Conservation (phyloP, 495 filamentous ascomycete genomes). For the Aspergillus panamensis region DNA sequence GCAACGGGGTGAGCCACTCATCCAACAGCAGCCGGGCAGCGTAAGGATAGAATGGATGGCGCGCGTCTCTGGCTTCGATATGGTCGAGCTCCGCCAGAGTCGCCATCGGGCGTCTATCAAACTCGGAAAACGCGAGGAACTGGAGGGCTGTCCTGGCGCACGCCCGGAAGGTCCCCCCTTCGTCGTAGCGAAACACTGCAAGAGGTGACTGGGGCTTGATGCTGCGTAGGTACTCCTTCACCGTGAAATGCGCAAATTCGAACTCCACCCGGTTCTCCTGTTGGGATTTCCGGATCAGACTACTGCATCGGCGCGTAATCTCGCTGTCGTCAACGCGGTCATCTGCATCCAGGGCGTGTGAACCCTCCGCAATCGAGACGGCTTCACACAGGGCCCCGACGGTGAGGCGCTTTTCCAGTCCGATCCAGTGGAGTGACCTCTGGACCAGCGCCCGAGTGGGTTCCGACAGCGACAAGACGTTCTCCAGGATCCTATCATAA, state of each 20-base stretch:
- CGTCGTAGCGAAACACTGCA: background rate
- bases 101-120: background rate
- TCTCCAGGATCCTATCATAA: background rate
- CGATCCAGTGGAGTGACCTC: background rate
- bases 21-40: background rate
- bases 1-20: background rate
- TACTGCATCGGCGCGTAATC: background rate
- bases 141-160: background rate
- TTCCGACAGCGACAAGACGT: background rate
- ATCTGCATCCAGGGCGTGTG: background rate
- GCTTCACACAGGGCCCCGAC: background rate
- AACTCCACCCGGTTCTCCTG: background rate
- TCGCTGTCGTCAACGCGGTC: background rate
- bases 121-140: background rate
- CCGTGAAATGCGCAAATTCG: constrained; percentile 6
- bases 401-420: background rate
- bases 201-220: background rate
- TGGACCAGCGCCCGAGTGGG: background rate
- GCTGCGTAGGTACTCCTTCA: background rate
- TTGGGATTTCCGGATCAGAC: background rate
- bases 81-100: background rate
- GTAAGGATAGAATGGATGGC: background rate
- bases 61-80: background rate
- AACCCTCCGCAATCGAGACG: background rate
- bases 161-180: background rate